Evolutionary conservation across 352 stramenopile genomes (phyloP).

Genomic region (Phytophthora agathidicida): DNA sequence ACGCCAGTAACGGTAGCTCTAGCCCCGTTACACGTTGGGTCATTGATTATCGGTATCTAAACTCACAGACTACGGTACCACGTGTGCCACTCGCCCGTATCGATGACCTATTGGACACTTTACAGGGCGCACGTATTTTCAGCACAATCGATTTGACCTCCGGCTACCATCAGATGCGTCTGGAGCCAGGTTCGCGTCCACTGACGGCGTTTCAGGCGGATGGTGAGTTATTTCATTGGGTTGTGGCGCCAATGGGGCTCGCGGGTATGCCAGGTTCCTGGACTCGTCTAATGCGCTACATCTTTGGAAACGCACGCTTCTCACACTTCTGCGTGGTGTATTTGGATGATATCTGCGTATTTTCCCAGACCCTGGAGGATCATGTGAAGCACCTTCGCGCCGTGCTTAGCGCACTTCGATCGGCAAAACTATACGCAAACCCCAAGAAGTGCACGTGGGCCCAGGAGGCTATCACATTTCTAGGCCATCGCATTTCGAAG

Average conservation of each 20-base stretch:
- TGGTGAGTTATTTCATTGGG: conserved; percentile 1
- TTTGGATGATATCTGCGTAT: conserved; percentile 7
- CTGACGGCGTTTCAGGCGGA: conserved; percentile 1
- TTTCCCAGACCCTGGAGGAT: conserved; percentile 2
- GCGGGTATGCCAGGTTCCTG: conserved; percentile 5
- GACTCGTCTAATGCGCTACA: conserved; percentile 10
- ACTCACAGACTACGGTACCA: not conserved
- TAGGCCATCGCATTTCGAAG: not conserved
- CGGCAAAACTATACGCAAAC: conserved; percentile 2
- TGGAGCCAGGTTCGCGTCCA: not conserved
- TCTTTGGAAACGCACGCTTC: conserved; percentile 1
- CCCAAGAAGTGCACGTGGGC: conserved; percentile 3
- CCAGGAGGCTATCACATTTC: not conserved
- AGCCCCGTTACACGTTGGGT: not conserved
- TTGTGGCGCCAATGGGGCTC: not conserved
- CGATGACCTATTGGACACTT: not conserved
- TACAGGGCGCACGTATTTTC: not conserved
- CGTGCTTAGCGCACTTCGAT: not conserved
- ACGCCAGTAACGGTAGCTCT: no score
- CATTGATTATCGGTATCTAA: not conserved
- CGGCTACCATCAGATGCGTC: not conserved
- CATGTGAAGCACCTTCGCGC: conserved; percentile 5
- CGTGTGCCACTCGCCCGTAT: not conserved
- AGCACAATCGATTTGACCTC: not conserved
- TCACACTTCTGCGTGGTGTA: conserved; percentile 6